Evolutionary conservation across 257 asterid genomes (phyloP).

Genomic region (Salvia miltiorrhiza): DNA sequence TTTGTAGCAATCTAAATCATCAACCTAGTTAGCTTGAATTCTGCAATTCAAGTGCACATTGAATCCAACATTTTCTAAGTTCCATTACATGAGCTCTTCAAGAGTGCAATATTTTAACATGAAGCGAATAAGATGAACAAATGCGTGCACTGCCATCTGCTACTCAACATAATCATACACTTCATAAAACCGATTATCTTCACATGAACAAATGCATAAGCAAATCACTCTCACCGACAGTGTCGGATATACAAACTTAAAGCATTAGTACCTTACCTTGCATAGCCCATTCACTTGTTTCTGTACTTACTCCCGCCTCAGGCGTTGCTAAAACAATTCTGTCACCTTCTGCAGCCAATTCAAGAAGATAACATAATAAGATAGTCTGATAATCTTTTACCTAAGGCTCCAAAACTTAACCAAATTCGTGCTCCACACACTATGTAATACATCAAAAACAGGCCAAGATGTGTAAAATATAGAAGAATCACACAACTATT

Average conservation of each 20-base stretch:
- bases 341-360: conserved; percentile 39
- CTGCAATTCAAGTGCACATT: background rate
- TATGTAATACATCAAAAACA: background rate
- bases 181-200: background rate
- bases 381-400: background rate
- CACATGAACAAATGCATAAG: background rate
- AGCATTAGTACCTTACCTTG: conserved; percentile 51
- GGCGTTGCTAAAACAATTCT: conserved; percentile 57
- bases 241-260: background rate
- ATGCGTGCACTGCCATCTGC: background rate
- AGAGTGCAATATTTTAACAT: background rate
- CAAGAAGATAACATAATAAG: background rate
- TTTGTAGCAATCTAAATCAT: background rate
- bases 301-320: conserved; percentile 58
- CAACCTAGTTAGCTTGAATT: background rate
- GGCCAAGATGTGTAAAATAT: background rate
- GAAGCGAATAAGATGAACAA: conserved; percentile 3
- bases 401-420: background rate
- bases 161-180: conserved; percentile 3
- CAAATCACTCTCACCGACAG: background rate
- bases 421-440: background rate
- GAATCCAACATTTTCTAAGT: background rate
- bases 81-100: background rate
- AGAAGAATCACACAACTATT: background rate
- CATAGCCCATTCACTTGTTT: conserved; percentile 83